Evolutionary conservation across 306 rosid genomes (phyloP).

Genomic region (Comarum palustre): DNA sequence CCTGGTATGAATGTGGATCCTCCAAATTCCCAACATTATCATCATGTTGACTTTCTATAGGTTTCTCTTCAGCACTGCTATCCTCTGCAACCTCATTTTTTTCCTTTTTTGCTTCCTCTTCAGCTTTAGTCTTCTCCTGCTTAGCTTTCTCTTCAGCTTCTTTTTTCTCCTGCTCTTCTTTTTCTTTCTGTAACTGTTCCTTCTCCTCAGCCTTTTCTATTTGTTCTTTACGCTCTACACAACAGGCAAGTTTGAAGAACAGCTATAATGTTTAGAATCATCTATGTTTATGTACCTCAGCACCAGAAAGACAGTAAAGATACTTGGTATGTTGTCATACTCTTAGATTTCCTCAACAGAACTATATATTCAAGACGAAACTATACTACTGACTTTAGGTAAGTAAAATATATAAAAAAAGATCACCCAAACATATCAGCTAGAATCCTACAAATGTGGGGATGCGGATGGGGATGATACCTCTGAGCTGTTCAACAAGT

Average conservation of each 20-base stretch:
- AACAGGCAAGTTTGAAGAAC: constrained; percentile 18
- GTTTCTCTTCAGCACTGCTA: constrained; percentile 35
- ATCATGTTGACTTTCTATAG: constrained; percentile 34
- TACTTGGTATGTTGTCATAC: not conserved
- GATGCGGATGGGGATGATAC: constrained; percentile 34
- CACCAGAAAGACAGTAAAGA: not conserved
- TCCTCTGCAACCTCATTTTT: constrained; percentile 37
- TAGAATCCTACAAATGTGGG: not conserved
- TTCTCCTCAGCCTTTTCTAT: constrained; percentile 92
- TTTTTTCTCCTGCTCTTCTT: constrained; percentile 48
- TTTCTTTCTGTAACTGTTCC: constrained; percentile 65
- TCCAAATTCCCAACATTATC: constrained; percentile 39
- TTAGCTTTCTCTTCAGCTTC: constrained; percentile 57
- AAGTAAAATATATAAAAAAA: not conserved
- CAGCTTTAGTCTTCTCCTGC: constrained; percentile 52
- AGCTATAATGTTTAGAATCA: constrained; percentile 5
- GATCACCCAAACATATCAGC: not conserved
- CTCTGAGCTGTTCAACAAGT: constrained; percentile 80
- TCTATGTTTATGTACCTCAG: not conserved
- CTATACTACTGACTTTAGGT: not conserved
- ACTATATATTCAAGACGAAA: no score
- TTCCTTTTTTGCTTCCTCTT: constrained; percentile 38
- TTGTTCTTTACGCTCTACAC: constrained; percentile 84
- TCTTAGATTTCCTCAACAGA: no score
- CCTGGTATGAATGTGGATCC: constrained; percentile 50